A percentile compares a stretch with the other conserved stretches of the same genome.
phyloP scores from a whole-genome alignment of 345 rosid genomes.

The Corchorus olitorius region DNA sequence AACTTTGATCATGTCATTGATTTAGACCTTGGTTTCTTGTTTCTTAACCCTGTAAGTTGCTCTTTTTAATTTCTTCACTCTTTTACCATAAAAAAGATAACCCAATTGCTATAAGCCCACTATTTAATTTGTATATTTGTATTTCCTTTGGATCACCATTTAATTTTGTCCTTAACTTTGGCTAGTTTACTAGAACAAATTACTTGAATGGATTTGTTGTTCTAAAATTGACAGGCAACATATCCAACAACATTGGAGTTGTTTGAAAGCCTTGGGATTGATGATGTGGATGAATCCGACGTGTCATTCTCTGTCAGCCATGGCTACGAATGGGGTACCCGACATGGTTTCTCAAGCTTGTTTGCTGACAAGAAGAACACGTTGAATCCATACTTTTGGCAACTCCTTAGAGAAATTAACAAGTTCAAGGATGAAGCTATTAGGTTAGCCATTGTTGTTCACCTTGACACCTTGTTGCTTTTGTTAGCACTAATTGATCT shows the following conservation, averaged over 20 bases:
- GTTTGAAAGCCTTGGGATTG: conserved; percentile 77
- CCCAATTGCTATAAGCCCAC: too few species aligned
- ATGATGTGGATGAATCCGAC: conserved; percentile 74
- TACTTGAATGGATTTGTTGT: too few species aligned
- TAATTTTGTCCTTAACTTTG: too few species aligned
- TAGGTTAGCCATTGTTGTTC: conserved; percentile 26
- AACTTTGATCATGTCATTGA: conserved; percentile 47
- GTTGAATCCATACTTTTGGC: conserved; percentile 71
- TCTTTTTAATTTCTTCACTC: not conserved
- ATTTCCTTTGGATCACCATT: too few species aligned
- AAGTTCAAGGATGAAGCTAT: conserved; percentile 68
- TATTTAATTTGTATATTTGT: too few species aligned
- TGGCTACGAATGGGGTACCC: conserved; percentile 90
- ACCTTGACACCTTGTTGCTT: too few species aligned
- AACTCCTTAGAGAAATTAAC: conserved; percentile 63
- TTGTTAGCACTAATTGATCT: too few species aligned
- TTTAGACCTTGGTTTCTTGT: conserved; percentile 71
- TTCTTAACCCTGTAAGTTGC: conserved; percentile 56
- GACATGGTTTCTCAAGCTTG: conserved; percentile 62
- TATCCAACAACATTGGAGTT: conserved; percentile 87
- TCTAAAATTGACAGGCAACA: conserved; percentile 57
- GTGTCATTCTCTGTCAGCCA: conserved; percentile 83
- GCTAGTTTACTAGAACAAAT: too few species aligned
- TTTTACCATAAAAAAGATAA: too few species aligned
- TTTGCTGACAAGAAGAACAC: conserved; percentile 70